Evolutionary conservation across 2,329 filamentous ascomycete genomes (phyloP), one percentile per base, ranked within the genome.

Genomic region (Sporothrix pseudoabietina): DNA sequence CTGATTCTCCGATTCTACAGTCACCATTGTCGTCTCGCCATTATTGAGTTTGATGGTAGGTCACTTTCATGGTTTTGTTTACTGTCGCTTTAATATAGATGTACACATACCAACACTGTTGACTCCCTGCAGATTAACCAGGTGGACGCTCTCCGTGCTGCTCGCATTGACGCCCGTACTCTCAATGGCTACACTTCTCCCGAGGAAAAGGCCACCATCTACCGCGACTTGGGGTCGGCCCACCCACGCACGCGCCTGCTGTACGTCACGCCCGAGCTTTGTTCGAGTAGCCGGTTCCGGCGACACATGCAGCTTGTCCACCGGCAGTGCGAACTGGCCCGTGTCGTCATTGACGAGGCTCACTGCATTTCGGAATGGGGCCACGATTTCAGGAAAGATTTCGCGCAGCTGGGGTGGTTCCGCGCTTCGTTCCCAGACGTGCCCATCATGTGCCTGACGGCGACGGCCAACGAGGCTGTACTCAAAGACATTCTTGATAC

Each of bases 301-400:
- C 88, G 90, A 74, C 88, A 90, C 68, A 84, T 98, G 9, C 87
- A 88, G 74, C 84, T 92, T 4, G 91, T 98, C 16, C 85, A 98
- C 79, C 84, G 89, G 74, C 94, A 98, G 80, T 88, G 88, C 73
- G 93, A 98, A 82, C 87, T 98, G n/a, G 91, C 92, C 10, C 89
- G 95, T 16, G 89, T 98, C 76, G 95, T 92, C 66, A 90, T 98
- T 73, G 95, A 98, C 79, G 95, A 98, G 83, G 95, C 95, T 1
- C 95, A 98, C 81, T 98, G 95, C 81, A 97, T 98, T 77, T 97
- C 93, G 32, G 94, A 98, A 89, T 98, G 95, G 95, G 95, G 95
- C 1, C 94, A 98, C 80, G 95, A 98, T 81, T 98, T 98, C 80
- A 91, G 95, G n/a, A 92, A 91, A 49, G 92, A 94, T 73, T 98